Evolutionary conservation across 2,329 filamentous ascomycete species (phyloP), one percentile per base, ranked within the genome.

Genomic region (Sphaerulina vaccinii): DNA sequence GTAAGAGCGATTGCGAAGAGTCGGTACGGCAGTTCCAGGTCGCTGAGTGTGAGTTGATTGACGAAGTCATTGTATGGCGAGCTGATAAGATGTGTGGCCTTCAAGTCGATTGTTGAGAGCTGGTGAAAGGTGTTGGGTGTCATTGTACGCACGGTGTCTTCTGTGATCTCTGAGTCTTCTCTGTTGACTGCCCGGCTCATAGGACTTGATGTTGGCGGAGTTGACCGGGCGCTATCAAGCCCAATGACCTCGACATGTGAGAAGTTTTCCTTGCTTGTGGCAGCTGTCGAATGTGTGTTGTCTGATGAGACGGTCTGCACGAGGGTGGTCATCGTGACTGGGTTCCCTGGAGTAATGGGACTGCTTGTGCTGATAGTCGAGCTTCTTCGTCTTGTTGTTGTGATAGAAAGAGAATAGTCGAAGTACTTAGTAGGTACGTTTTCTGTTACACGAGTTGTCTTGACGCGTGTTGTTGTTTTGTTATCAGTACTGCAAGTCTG

Each of bases 1-100:
- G 81, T 80, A 53, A 96, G 75, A 1, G 90, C 87, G 54, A 82
- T 78, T 4, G 90, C 85, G 48, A 96, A 76, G 45, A 95, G 76
- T 8, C 78, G 79, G 56, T 84, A 85, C 57, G 88, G 79, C 0
- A 71, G 71, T 56, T 87, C 79, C 5, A 95, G 76, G 2, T 78
- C 82, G 39, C 76, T 70, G 51, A 96, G 77, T 65, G 91, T 83
- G 27, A 95, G 81, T 42, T 88, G 81, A 68, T 95, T 90, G 2
- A 79, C 75, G 22, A 74, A 69, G 36, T 84, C 82, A 8, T 82
- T 81, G 68, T 96, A 95, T 0, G 90, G 90, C 0, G 90, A 95
- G 56, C 52, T 62, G 49, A 63, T 56, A 29, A 65, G 55, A n/a
- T 52, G 56, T 11, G 51, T 56, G 8, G 58, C 56, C n/a, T 39